Evolutionary conservation across 768 basidiomycete genomes (phyloP), one percentile per base, ranked within the genome.

Genomic region (Lanmaoa pseudosensibilis): DNA sequence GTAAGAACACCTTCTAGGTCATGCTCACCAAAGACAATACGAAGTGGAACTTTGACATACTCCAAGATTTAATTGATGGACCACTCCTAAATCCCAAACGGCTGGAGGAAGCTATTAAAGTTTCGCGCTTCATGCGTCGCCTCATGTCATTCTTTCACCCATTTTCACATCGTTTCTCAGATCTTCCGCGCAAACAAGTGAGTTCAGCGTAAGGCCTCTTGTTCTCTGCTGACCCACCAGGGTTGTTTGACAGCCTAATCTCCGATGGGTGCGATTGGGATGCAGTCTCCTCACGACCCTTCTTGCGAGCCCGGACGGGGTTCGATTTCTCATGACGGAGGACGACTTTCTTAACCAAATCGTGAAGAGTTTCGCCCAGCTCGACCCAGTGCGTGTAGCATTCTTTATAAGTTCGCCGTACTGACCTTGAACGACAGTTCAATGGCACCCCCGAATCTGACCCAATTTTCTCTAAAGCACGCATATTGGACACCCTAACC

Each of bases 71-170:
- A 10, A 81, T 98, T 30, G 94, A 98, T 63, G 97, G 97, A 0
- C 94, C 96, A 2, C 74, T 99, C 54, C 77, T 94, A 46, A 96
- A 94, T 65, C 87, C 93, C 2, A 92, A 92, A 67, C 80, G 97
- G 37, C 80, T 98, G 70, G 96, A 99, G 67, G 97, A 99, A 73
- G 92, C 93, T 3, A 91, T 96, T 67, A 90, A 87, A 67, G 92
- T 87, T 15, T 87, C 90, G 13, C 85, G 91, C 61, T 96, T 95
- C 62, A 86, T 96, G 54, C 83, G 89, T n/a, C 80, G 92, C 34
- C 75, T 99, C n/a, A 86, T 96, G 79, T 81, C 85, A 0, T 98
- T 98, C 76, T 98, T 90, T 69, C 90, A 96, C 67, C 97, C 97
- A 1, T 89, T 92, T 69, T 87, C 78, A 54, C 88, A 88, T 71